Conservation (phyloP, 1,284 basidiomycete species). For the Inonotus hispidus region DNA sequence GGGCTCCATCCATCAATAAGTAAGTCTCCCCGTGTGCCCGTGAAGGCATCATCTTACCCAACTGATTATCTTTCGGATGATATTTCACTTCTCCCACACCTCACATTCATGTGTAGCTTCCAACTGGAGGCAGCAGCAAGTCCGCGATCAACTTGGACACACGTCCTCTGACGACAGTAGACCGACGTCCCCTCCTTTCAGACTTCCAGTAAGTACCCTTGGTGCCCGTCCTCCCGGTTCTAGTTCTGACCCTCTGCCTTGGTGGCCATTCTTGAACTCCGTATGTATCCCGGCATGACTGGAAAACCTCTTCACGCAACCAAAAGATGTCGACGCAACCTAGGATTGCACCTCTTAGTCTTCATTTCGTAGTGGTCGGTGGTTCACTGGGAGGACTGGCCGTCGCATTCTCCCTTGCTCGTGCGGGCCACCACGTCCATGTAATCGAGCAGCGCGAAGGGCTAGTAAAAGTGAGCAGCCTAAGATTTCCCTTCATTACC, state of each 20-base stretch:
- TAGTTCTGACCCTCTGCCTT: not conserved
- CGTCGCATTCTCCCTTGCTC: slow-evolving; percentile 41
- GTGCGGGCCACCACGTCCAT: slow-evolving; percentile 46
- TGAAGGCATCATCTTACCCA: not conserved
- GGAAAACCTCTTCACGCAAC: not conserved
- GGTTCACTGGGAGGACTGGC: slow-evolving; percentile 39
- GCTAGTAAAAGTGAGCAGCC: slow-evolving; percentile 30
- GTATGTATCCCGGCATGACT: not conserved
- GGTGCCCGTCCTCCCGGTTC: not conserved
- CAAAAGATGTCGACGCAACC: slow-evolving; percentile 8
- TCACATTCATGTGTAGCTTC: slow-evolving; percentile 6
- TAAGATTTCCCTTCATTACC: not conserved
- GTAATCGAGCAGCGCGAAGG: slow-evolving; percentile 41
- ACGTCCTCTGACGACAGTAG: slow-evolving; percentile 8
- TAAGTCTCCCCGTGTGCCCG: not conserved
- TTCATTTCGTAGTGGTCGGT: slow-evolving; percentile 24
- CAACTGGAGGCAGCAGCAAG: slow-evolving; percentile 18
- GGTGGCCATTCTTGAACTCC: not conserved
- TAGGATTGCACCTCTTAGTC: slow-evolving; percentile 15
- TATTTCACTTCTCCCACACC: not conserved
- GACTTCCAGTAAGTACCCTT: slow-evolving; percentile 12
- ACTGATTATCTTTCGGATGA: not conserved
- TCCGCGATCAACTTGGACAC: slow-evolving; percentile 17
- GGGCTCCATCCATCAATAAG: slow-evolving; percentile 3
- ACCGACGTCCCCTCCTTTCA: slow-evolving; percentile 11